These are phyloP conservation scores for Linnemannia zychae DNA, from an alignment of 192 early-diverging fungal genomes.

Conservation along the genomic window DNA sequence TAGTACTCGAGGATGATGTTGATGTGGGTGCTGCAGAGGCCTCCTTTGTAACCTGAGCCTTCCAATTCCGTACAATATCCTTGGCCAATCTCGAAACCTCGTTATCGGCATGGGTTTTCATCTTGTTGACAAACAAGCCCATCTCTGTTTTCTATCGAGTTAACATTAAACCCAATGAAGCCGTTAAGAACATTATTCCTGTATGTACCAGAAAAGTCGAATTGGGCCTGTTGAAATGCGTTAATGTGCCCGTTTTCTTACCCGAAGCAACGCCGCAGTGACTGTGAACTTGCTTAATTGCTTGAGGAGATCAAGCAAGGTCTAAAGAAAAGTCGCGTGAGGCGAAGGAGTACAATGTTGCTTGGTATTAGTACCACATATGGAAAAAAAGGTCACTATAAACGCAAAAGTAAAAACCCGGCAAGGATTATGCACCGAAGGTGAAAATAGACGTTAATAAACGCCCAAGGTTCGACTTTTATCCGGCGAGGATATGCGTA, in stretches of 20 bases:
- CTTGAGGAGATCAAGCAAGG: slow-evolving; percentile 54
- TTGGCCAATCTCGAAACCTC: slow-evolving; percentile 74
- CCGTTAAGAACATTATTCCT: background rate
- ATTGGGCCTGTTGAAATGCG: background rate
- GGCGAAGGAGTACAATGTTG: background rate
- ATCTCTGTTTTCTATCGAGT: slow-evolving; percentile 78
- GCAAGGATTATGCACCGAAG: background rate
- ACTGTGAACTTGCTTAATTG: slow-evolving; percentile 61
- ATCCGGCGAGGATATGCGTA: slow-evolving; percentile 8
- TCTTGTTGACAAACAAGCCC: slow-evolving; percentile 81
- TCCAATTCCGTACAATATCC: slow-evolving; percentile 87
- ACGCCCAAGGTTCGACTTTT: background rate
- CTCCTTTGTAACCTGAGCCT: slow-evolving; percentile 71
- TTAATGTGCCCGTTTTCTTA: slow-evolving; percentile 24
- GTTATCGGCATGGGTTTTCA: slow-evolving; percentile 73
- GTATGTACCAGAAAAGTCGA: background rate
- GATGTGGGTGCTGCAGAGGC: slow-evolving; percentile 22
- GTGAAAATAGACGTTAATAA: background rate
- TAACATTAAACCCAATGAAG: slow-evolving; percentile 10
- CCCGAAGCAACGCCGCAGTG: slow-evolving; percentile 69
- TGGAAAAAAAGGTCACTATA: slow-evolving; percentile 3
- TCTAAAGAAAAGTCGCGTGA: background rate
- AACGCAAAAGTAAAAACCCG: background rate
- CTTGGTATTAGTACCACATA: background rate
- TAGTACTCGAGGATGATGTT: slow-evolving; percentile 51